phyloP scores from a whole-genome alignment of 768 basidiomycete species.

The Dioszegia hungarica region DNA sequence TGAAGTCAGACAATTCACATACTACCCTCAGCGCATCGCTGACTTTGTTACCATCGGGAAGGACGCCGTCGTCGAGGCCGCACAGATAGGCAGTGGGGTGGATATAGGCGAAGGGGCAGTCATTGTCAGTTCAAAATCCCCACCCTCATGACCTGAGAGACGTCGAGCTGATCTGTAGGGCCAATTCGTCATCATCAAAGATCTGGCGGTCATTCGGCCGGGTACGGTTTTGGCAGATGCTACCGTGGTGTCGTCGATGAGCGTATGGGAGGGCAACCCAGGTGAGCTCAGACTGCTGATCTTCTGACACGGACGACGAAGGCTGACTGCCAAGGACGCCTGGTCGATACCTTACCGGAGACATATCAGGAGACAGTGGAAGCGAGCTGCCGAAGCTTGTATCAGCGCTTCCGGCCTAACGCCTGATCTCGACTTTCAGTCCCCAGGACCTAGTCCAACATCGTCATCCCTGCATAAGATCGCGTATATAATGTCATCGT shows the following conservation, averaged over 20 bases:
- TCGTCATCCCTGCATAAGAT: neutral
- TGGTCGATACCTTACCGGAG: slow-evolving; percentile 80
- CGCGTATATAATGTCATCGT: neutral
- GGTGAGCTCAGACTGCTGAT: slow-evolving; percentile 56
- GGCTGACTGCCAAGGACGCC: slow-evolving; percentile 58
- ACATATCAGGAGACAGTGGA: slow-evolving; percentile 91
- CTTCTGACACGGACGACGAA: neutral
- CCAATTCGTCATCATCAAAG: slow-evolving; percentile 93
- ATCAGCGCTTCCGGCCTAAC: slow-evolving; percentile 65
- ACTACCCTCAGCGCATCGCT: slow-evolving; percentile 95
- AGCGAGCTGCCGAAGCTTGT: slow-evolving; percentile 74
- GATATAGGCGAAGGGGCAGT: slow-evolving; percentile 94
- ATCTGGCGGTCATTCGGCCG: slow-evolving; percentile 84
- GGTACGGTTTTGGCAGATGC: slow-evolving; percentile 85
- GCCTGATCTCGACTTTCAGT: neutral
- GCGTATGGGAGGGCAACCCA: slow-evolving; percentile 82
- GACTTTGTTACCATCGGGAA: slow-evolving; percentile 93
- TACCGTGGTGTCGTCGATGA: slow-evolving; percentile 83
- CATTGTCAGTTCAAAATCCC: slow-evolving; percentile 59
- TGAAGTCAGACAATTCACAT: slow-evolving; percentile 55
- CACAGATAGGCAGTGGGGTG: slow-evolving; percentile 87
- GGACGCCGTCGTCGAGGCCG: slow-evolving; percentile 85
- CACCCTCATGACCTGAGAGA: neutral
- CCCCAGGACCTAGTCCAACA: neutral
- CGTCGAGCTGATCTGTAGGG: slow-evolving; percentile 56